These are phyloP conservation scores for Psilocybe cyanescens DNA, from an alignment of 768 basidiomycete species.

Conservation along the genomic window DNA sequence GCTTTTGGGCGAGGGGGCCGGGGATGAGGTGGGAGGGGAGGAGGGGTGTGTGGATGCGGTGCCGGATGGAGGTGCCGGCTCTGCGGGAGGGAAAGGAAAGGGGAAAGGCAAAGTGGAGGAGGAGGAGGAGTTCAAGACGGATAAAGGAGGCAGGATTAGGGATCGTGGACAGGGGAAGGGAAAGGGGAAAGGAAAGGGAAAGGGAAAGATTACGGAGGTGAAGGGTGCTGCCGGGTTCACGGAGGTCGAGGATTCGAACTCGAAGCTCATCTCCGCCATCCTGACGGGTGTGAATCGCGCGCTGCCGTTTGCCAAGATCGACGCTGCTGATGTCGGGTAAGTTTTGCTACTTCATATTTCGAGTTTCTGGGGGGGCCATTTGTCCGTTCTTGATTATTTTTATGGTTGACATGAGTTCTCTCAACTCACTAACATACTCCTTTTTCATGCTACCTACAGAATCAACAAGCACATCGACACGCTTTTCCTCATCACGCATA, in stretches of 20 bases:
- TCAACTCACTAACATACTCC: too few relatives aligned
- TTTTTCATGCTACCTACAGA: constrained; percentile 38
- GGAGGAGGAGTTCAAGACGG: constrained; percentile 34
- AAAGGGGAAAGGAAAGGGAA: constrained; percentile 35
- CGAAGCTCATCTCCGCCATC: constrained; percentile 86
- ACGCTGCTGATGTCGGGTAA: constrained; percentile 67
- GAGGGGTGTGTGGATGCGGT: constrained; percentile 41
- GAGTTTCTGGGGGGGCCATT: too few relatives aligned
- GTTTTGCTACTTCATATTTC: constrained; percentile 20
- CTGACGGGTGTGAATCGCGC: constrained; percentile 96
- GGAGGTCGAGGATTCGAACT: constrained; percentile 79
- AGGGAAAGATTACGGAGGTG: constrained; percentile 40
- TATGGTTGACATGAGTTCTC: too few relatives aligned
- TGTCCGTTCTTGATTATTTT: too few relatives aligned
- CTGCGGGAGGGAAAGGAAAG: constrained; percentile 30
- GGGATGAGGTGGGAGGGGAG: constrained; percentile 42
- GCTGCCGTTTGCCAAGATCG: constrained; percentile 87
- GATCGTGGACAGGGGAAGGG: constrained; percentile 22
- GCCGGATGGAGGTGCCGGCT: constrained; percentile 18
- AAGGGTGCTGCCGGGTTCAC: constrained; percentile 66
- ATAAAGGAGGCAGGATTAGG: constrained; percentile 37
- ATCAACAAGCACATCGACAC: constrained; percentile 89
- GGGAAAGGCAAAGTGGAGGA: constrained; percentile 24
- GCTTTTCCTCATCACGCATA: constrained; percentile 93
- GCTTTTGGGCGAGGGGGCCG: constrained; percentile 66